Conservation (phyloP, 176 grass and related monocot genomes). For the Pontederia crassipes region DNA sequence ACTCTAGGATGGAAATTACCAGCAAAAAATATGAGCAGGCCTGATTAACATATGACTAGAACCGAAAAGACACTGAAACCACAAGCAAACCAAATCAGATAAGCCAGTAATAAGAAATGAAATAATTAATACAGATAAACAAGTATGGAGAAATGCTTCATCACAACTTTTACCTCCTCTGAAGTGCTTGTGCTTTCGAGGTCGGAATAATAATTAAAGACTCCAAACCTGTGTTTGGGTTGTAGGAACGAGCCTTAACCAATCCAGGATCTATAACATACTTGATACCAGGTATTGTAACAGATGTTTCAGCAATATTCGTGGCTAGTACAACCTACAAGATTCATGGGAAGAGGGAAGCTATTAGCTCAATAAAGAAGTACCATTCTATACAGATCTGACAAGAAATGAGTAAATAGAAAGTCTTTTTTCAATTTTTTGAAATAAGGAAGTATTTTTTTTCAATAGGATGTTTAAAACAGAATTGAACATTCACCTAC, state of each 20-base stretch:
- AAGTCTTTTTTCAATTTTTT: too few species aligned
- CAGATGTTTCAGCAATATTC: slow-evolving; percentile 95
- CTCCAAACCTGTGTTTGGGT: slow-evolving; percentile 91
- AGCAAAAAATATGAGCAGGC: too few species aligned
- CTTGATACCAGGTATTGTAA: slow-evolving; percentile 97
- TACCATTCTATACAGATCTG: too few species aligned
- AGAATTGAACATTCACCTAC: slow-evolving; percentile 33
- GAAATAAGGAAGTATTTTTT: too few species aligned
- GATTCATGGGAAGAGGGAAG: slow-evolving; percentile 3
- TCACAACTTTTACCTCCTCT: slow-evolving; percentile 51
- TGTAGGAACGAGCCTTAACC: slow-evolving; percentile 94
- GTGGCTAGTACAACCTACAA: slow-evolving; percentile 84
- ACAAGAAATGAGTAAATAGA: too few species aligned
- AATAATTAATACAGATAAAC: too few species aligned
- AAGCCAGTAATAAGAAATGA: too few species aligned
- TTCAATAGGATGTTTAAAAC: too few species aligned
- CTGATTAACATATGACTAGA: too few species aligned
- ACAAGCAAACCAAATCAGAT: too few species aligned
- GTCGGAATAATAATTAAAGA: slow-evolving; percentile 76
- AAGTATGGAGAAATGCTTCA: neutral
- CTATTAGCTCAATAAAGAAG: neutral
- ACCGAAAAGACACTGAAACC: too few species aligned
- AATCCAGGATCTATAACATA: slow-evolving; percentile 93
- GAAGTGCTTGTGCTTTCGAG: slow-evolving; percentile 93
- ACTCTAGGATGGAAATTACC: too few species aligned